phyloP scores from a whole-genome alignment of 2,329 filamentous ascomycete genomes.

The Colletotrichum sp. region DNA sequence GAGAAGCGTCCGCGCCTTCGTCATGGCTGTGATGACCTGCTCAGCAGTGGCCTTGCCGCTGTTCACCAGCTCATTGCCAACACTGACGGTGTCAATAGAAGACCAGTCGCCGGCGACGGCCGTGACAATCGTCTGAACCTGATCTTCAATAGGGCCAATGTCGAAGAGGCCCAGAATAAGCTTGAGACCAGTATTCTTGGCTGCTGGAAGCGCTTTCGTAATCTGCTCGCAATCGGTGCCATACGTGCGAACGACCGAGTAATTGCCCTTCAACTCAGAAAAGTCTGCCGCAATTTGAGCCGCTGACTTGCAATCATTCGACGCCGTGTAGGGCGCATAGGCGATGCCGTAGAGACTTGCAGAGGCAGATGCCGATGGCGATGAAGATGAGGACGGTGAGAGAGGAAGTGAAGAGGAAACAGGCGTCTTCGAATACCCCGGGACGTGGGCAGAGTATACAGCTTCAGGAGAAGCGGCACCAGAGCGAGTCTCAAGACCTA shows the following conservation, averaged over 20 bases:
- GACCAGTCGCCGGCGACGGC: slow-evolving; percentile 70
- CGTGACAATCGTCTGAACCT: slow-evolving; percentile 66
- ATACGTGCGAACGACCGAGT: slow-evolving; percentile 75
- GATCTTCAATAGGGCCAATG: slow-evolving; percentile 57
- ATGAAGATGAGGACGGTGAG: neutral
- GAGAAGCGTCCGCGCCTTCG: slow-evolving; percentile 61
- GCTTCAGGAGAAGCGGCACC: neutral
- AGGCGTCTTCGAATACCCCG: neutral
- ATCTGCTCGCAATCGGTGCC: slow-evolving; percentile 82
- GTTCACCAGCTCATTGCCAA: slow-evolving; percentile 85
- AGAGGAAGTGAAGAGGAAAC: neutral
- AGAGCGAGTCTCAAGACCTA: neutral
- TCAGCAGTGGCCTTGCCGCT: slow-evolving; percentile 57
- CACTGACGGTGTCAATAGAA: slow-evolving; percentile 71
- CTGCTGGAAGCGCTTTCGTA: slow-evolving; percentile 64
- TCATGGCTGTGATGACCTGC: slow-evolving; percentile 64
- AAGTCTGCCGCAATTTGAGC: slow-evolving; percentile 71
- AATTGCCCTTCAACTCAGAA: slow-evolving; percentile 53
- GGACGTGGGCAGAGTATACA: neutral
- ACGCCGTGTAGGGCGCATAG: slow-evolving; percentile 54
- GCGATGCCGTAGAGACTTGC: slow-evolving; percentile 44
- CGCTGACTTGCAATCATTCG: slow-evolving; percentile 70
- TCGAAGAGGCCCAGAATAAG: slow-evolving; percentile 80
- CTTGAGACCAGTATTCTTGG: slow-evolving; percentile 68
- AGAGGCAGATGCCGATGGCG: neutral